phyloP scores from a whole-genome alignment of 495 filamentous ascomycete genomes.

The Aspergillus affinis region DNA sequence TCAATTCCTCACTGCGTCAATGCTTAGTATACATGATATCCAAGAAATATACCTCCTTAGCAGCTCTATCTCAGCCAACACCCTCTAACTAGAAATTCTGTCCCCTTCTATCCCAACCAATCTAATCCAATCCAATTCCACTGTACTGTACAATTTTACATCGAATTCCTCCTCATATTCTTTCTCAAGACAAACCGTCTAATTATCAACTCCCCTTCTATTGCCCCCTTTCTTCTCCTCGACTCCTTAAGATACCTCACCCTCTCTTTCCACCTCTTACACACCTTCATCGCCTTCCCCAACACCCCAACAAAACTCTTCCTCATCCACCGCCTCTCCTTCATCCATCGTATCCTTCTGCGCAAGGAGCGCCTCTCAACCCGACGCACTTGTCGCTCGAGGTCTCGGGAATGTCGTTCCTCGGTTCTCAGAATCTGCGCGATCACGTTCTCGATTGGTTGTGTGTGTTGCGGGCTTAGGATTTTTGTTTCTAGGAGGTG shows the following conservation, averaged over 20 bases:
- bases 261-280: conserved; percentile 10
- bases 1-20: no score
- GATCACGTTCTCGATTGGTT: conserved; percentile 26
- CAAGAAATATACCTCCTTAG: no score
- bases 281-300: conserved; percentile 15
- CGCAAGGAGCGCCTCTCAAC: conserved; percentile 9
- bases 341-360: conserved; percentile 11
- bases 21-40: no score
- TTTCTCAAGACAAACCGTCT: no score
- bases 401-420: conserved; percentile 1
- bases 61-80: no score
- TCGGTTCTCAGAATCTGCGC: conserved; percentile 21
- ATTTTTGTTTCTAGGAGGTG: conserved; percentile 17
- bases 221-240: no score
- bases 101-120: no score
- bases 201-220: no score
- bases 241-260: conserved; percentile 4
- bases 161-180: no score
- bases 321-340: conserved; percentile 18
- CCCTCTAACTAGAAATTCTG: no score
- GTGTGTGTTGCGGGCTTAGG: conserved; percentile 18
- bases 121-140: no score
- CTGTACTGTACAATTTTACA: no score
- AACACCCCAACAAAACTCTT: conserved; percentile 15
- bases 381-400: conserved; percentile 16